Conservation (phyloP, 1,284 basidiomycete species). For the Prillingera fragicola region DNA sequence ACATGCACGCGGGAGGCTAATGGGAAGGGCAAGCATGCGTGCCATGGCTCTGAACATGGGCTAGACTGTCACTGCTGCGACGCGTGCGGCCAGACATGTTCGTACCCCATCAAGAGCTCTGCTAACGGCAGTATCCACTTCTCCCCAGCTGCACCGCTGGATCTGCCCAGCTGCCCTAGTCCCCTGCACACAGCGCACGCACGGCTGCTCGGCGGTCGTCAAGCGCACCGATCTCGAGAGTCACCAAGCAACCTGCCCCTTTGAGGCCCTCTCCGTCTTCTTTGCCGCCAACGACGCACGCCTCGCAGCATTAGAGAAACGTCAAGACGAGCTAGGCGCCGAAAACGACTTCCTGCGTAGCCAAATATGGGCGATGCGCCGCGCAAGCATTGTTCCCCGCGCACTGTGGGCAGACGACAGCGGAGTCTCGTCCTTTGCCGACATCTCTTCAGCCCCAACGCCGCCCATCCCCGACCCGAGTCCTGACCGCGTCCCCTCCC, state of each 20-base stretch:
- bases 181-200: slow-evolving; percentile 52
- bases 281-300: slow-evolving; percentile 53
- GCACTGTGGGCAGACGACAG: not conserved
- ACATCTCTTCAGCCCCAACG: not conserved
- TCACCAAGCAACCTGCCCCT: slow-evolving; percentile 56
- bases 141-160: slow-evolving; percentile 25
- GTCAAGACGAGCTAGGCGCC: slow-evolving; percentile 55
- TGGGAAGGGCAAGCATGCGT: not conserved
- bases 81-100: slow-evolving; percentile 1
- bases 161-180: slow-evolving; percentile 43
- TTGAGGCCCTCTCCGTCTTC: slow-evolving; percentile 60
- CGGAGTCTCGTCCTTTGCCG: not conserved
- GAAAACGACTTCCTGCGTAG: slow-evolving; percentile 58
- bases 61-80: not conserved
- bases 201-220: slow-evolving; percentile 59
- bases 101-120: not conserved
- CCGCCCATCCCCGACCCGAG: not conserved
- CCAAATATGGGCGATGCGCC: slow-evolving; percentile 52
- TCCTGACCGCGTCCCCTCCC: slow-evolving; percentile 3
- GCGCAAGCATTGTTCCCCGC: slow-evolving; percentile 1
- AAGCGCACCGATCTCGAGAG: slow-evolving; percentile 48
- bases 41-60: not conserved
- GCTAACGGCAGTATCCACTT: not conserved
- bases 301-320: slow-evolving; percentile 45
- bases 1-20: not conserved